Percentiles rank a stretch among this genome's conserved stretches.
Conservation (phyloP, 2,329 filamentous ascomycete species). For the Phialophora expanda region DNA sequence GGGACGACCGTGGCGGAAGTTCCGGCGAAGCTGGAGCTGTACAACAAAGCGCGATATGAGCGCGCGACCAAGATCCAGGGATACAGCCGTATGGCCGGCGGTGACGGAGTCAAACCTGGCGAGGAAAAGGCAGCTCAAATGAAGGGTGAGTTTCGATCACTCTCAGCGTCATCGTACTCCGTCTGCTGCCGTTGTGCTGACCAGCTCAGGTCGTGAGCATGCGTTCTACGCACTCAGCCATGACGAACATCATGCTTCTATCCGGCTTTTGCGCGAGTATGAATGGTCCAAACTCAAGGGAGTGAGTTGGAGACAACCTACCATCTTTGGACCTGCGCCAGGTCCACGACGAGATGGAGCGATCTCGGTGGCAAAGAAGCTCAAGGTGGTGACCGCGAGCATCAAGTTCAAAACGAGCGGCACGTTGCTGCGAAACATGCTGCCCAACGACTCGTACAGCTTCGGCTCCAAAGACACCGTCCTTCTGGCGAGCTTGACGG, state of each 20-base stretch:
- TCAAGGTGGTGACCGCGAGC: constrained; percentile 47
- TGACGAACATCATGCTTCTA: constrained; percentile 63
- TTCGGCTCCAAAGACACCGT: constrained; percentile 54
- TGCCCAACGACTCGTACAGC: constrained; percentile 51
- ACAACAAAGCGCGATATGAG: constrained; percentile 63
- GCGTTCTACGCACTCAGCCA: constrained; percentile 61
- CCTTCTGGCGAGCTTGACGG: constrained; percentile 50
- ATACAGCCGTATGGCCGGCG: constrained; percentile 59
- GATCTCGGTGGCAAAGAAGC: not conserved
- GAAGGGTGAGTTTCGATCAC: constrained; percentile 7
- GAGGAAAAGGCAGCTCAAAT: not conserved
- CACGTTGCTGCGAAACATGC: constrained; percentile 56
- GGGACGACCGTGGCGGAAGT: constrained; percentile 49
- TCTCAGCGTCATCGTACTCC: not conserved
- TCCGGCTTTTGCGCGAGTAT: constrained; percentile 57
- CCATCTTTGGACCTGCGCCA: constrained; percentile 55
- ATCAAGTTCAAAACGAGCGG: constrained; percentile 58
- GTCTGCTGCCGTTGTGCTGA: not conserved
- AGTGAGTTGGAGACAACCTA: constrained; percentile 52
- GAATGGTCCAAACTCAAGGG: constrained; percentile 47
- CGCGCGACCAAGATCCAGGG: constrained; percentile 65
- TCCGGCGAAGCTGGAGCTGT: constrained; percentile 62
- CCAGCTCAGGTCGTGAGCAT: constrained; percentile 44
- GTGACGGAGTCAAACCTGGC: constrained; percentile 22
- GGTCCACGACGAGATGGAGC: constrained; percentile 49